Evolutionary conservation across 2,329 filamentous ascomycete species (phyloP).

Genomic region (Pseudopyrenochaeta lycopersici): DNA sequence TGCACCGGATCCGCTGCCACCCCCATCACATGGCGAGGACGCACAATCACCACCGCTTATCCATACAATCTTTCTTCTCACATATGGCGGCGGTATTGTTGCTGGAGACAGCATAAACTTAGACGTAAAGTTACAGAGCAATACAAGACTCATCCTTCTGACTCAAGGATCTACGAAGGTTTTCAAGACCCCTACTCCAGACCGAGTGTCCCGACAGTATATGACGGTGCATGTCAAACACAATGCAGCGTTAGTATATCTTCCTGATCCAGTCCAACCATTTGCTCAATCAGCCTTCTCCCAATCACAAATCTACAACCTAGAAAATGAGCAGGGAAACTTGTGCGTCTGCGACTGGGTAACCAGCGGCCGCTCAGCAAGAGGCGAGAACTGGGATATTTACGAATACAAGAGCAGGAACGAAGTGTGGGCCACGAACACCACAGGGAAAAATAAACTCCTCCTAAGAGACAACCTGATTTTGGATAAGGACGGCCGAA

Average conservation of each 20-base stretch:
- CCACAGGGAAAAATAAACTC: conserved; percentile 62
- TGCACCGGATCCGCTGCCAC: conserved; percentile 73
- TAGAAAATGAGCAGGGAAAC: conserved; percentile 59
- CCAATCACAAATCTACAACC: conserved; percentile 80
- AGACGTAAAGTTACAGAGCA: conserved; percentile 68
- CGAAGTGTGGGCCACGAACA: conserved; percentile 74
- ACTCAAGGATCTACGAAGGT: conserved; percentile 90
- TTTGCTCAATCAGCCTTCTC: conserved; percentile 85
- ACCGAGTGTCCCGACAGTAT: conserved; percentile 56
- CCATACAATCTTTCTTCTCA: conserved; percentile 84
- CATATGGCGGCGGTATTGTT: conserved; percentile 93
- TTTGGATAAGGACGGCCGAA: conserved; percentile 64
- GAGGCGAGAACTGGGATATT: conserved; percentile 90
- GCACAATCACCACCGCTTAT: conserved; percentile 61
- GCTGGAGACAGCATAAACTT: conserved; percentile 85
- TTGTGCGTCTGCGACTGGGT: conserved; percentile 95
- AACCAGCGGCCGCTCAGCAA: conserved; percentile 82
- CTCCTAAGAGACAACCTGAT: conserved; percentile 87
- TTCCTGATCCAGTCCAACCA: conserved; percentile 94
- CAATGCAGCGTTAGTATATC: conserved; percentile 65
- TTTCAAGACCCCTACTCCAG: conserved; percentile 76
- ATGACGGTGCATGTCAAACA: conserved; percentile 59
- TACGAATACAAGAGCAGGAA: conserved; percentile 82
- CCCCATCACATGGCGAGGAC: conserved; percentile 53
- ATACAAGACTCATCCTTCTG: conserved; percentile 70